Conservation (phyloP, 352 stramenopile species). For the Globisporangium nodosum region DNA sequence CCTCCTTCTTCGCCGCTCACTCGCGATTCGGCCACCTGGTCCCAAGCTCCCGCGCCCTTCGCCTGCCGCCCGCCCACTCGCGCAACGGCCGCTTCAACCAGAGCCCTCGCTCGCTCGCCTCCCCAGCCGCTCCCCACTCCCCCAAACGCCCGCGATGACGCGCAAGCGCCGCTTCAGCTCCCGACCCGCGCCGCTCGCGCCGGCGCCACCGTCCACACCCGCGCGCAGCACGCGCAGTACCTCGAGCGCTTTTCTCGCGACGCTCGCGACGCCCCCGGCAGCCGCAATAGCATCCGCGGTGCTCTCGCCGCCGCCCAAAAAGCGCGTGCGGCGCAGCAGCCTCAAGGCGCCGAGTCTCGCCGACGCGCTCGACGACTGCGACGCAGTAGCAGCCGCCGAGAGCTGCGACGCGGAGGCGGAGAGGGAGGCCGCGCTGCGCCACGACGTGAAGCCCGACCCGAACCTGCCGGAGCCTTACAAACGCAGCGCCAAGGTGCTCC, state of each 20-base stretch:
- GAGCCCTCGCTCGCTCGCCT: neutral
- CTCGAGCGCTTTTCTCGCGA: neutral
- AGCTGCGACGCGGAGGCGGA: slow-evolving; percentile 1
- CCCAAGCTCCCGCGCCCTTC: neutral
- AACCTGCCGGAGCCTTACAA: slow-evolving; percentile 42
- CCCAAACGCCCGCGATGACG: slow-evolving; percentile 6
- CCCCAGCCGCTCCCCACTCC: neutral
- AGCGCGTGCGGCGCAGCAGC: slow-evolving; percentile 32
- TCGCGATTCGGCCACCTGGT: slow-evolving; percentile 4
- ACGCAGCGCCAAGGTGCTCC: slow-evolving; percentile 28
- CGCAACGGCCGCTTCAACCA: slow-evolving; percentile 17
- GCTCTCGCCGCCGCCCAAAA: slow-evolving; percentile 48
- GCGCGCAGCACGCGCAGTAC: slow-evolving; percentile 4
- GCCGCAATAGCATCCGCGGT: slow-evolving; percentile 17
- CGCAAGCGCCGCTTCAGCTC: slow-evolving; percentile 13
- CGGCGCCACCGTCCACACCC: neutral
- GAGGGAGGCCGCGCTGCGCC: neutral
- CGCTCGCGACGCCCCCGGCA: neutral
- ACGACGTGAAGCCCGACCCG: slow-evolving; percentile 43
- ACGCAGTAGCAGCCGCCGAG: slow-evolving; percentile 2
- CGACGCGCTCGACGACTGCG: slow-evolving; percentile 15
- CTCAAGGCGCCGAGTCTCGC: slow-evolving; percentile 34
- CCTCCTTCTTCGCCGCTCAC: slow-evolving; percentile 2
- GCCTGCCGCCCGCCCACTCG: slow-evolving; percentile 3
- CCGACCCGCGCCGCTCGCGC: neutral